Evolutionary conservation across 768 basidiomycete species (phyloP).

Genomic region (Rubroboletus satanas): DNA sequence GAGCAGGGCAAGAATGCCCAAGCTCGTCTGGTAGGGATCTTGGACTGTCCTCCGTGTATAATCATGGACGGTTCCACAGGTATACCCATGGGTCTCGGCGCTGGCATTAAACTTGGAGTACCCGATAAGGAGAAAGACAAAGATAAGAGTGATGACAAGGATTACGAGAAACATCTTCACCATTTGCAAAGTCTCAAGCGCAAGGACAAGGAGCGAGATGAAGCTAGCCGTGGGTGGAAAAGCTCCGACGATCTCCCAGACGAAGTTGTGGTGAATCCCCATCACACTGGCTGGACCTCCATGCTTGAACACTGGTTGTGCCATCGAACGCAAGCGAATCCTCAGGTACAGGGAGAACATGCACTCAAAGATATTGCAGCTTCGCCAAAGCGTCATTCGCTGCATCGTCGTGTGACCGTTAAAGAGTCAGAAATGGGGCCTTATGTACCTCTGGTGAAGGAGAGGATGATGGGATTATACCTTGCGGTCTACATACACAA

Average conservation of each 20-base stretch:
- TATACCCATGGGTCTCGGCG: conserved; percentile 74
- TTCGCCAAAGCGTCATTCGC: conserved; percentile 41
- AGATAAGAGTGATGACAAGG: conserved; percentile 30
- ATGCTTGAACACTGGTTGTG: conserved; percentile 75
- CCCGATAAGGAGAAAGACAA: conserved; percentile 41
- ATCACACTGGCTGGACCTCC: conserved; percentile 64
- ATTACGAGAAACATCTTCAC: conserved; percentile 30
- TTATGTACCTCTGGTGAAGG: conserved; percentile 82
- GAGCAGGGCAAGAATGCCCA: conserved; percentile 77
- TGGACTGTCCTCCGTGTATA: not conserved
- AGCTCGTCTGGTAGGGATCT: conserved; percentile 56
- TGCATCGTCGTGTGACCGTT: conserved; percentile 39
- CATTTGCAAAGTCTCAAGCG: conserved; percentile 30
- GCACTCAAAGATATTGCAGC: conserved; percentile 34
- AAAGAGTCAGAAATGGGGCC: conserved; percentile 59
- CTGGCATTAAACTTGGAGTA: conserved; percentile 68
- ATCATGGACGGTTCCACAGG: conserved; percentile 37
- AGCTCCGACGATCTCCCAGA: conserved; percentile 35
- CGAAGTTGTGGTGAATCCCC: conserved; percentile 28
- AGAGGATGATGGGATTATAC: conserved; percentile 88
- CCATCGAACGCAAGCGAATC: conserved; percentile 29
- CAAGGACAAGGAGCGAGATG: conserved; percentile 39
- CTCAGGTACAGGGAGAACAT: conserved; percentile 13
- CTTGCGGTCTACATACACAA: conserved; percentile 72
- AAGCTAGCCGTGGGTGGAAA: conserved; percentile 30